Percentiles rank a stretch among this genome's conserved stretches.
These are phyloP conservation scores for Botrytis elliptica DNA, from an alignment of 2,329 filamentous ascomycete species.

Conservation along the genomic window DNA sequence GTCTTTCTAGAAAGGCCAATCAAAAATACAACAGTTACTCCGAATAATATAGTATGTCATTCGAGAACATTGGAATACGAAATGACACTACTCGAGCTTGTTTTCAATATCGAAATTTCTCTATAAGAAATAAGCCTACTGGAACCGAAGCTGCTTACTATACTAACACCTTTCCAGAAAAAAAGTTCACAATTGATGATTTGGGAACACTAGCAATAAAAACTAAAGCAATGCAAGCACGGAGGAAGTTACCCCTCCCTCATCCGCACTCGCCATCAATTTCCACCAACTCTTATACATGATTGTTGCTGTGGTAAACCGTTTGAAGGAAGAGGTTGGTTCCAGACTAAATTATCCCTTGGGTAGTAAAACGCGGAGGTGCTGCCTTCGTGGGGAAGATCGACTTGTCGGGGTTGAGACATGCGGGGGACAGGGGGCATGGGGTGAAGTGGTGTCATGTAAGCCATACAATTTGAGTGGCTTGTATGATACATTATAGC, in stretches of 20 bases:
- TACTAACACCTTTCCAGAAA: background rate
- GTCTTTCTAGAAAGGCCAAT: background rate
- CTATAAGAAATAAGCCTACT: background rate
- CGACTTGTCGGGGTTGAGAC: conserved; percentile 13
- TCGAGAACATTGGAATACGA: background rate
- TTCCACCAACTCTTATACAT: background rate
- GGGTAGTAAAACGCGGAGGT: background rate
- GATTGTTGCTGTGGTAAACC: background rate
- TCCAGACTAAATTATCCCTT: background rate
- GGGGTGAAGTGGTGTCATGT: conserved; percentile 12
- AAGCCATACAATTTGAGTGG: background rate
- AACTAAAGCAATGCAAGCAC: background rate
- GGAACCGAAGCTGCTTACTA: background rate
- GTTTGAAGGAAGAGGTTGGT: background rate
- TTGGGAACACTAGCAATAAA: background rate
- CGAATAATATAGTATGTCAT: background rate
- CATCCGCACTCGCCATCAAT: background rate
- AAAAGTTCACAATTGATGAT: background rate
- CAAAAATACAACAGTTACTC: background rate
- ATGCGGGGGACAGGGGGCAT: conserved; percentile 22
- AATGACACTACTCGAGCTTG: background rate
- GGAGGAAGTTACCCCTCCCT: background rate
- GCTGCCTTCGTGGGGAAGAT: conserved; percentile 20
- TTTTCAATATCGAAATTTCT: background rate
- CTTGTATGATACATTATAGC: background rate